Base-by-base conservation (phyloP, 2,329 filamentous ascomycete species). In the Aspergillus sp. region DNA sequence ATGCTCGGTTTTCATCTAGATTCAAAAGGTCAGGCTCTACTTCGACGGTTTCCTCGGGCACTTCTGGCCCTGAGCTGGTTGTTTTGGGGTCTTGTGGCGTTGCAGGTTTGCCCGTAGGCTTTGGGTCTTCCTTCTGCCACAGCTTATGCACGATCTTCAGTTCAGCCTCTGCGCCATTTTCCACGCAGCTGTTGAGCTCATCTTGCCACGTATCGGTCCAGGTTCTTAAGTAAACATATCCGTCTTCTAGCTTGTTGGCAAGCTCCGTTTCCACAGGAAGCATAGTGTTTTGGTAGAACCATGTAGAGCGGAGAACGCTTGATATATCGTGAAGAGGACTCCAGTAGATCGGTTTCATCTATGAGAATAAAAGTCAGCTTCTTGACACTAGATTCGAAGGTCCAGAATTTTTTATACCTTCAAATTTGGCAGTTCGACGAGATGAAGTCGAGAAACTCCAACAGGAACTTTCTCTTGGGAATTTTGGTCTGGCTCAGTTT, bases 261-360 rank as follows among this genome's bases (percentile, higher is more conserved):
- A 96, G 85, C 11, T 81, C 73, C 1, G 88, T 80, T 50, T 95
- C 88, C 5, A 98, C 80, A 0, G 93, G 93, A 46, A 88, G 73
- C 90, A 97, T 95, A 1, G 86, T 91, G 60, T 96, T 90, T 70
- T 86, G 86, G 67, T 97, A 97, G 64, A 98, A 98, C 93, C 93
- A 98, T 0, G 91, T 97, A 1, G 87, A 90, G 52, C 93, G 78
- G 45, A 86, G 77, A 2, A 97, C 90, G 31, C 83, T 75, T 6
- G 88, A 85, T 29, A 94, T 79, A 59, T 97, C 93, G 57, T 95
- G 90, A 29, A 97, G 78, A 6, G 93, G 91, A 12, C 86, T 90
- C 93, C 93, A 98, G 63, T 98, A 98, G 47, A 97, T 96, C 0
- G 93, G 93, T 64, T 90, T 88, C 90, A 98, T 95, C 58, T 88